Base-by-base conservation (phyloP, 139 green algal species). In the Picochlorum sp. region DNA sequence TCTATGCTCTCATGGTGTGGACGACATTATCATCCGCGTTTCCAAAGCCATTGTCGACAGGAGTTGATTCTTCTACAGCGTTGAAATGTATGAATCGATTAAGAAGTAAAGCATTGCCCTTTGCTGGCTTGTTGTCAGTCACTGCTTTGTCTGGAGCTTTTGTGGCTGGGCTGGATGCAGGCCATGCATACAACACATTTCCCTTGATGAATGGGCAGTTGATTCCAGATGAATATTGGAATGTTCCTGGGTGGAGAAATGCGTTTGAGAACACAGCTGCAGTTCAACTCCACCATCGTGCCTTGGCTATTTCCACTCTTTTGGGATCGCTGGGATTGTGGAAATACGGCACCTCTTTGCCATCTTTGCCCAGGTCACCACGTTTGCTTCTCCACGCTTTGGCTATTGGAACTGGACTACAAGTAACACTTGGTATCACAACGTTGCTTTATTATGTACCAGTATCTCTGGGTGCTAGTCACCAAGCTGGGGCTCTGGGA, bases 181-280 rank as follows among this genome's bases (percentile, higher is more conserved):
- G 93, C 2, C 85, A 75, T 16, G 89, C 89, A 7, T 99, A 89
- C 87, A 99, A 99, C 78, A 95, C 88, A 1, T 99, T 91, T 55
- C 93, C 93, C 1, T 61, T 81, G n/a, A 99, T 99, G 93, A 77
- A 77, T 35, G 93, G 84, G 0, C 65, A 75, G 32, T 74, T 72
- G 63, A 62, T 98, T 5, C 93, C 93, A 0, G 74, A 88, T 14
- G 86, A 96, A 56, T 95, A 98, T 68, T 89, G 73, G 62, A 66
- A 81, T n/a, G 32, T 76, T 55, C 40, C 61, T 40, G 37, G 49
- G 52, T 71, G 60, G 64, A 68, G 80, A 35, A 96, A 95, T 68
- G 73, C 85, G 30, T 97, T 97, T 67, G 91, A 98, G 67, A 95
- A 93, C 82, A 97, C 93, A 1, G 91, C 90, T 2, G 85, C 89